Evolutionary conservation across 2,329 filamentous ascomycete genomes (phyloP).

Genomic region (Metarhizium sp.): DNA sequence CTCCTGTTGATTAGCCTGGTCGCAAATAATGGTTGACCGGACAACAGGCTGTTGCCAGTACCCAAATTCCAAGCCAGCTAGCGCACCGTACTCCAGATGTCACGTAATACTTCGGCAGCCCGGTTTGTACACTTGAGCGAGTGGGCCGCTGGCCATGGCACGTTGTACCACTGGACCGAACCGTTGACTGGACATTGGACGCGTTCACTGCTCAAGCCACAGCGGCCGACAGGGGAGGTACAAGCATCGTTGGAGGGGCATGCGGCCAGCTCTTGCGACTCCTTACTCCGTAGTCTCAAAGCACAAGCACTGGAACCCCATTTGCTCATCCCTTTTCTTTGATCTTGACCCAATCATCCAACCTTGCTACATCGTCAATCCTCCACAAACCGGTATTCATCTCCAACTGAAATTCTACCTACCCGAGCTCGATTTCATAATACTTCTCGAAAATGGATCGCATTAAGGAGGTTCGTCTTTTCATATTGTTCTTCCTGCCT

Average conservation of each 20-base stretch:
- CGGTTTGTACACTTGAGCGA: too few species aligned
- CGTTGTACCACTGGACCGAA: too few species aligned
- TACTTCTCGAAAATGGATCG: conserved; percentile 58
- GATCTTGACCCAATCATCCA: conserved; percentile 21
- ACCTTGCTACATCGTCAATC: conserved; percentile 21
- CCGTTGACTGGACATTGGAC: neutral
- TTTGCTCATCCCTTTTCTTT: conserved; percentile 18
- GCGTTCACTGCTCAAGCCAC: conserved; percentile 17
- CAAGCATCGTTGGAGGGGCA: conserved; percentile 25
- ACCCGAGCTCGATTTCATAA: conserved; percentile 6
- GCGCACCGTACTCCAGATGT: too few species aligned
- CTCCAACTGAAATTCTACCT: conserved; percentile 7
- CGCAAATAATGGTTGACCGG: conserved; percentile 13
- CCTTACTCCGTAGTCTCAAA: conserved; percentile 10
- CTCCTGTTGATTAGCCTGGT: conserved; percentile 6
- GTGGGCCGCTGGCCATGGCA: too few species aligned
- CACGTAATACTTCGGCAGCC: too few species aligned
- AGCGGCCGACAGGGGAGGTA: conserved; percentile 10
- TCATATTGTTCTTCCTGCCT: neutral
- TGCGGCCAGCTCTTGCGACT: conserved; percentile 7
- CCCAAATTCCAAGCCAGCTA: too few species aligned
- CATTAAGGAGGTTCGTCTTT: conserved; percentile 71
- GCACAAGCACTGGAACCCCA: conserved; percentile 14
- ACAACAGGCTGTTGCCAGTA: conserved; percentile 14
- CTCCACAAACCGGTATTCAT: conserved; percentile 18